Evolutionary conservation across 306 rosid species (phyloP).

Genomic region (Carpinus viminea): DNA sequence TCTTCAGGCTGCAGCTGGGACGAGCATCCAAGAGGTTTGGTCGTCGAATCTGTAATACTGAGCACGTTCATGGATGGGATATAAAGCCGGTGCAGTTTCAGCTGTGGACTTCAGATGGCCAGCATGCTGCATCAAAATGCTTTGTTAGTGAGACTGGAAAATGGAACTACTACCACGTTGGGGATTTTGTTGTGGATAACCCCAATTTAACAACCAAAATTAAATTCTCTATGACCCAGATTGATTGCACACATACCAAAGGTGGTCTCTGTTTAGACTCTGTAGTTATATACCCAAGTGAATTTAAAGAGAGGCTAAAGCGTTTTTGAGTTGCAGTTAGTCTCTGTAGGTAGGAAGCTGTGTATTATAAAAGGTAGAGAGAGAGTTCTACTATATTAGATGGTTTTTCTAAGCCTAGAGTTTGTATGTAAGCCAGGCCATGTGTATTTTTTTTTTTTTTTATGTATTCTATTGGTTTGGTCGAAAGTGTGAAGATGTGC

Average conservation of each 20-base stretch:
- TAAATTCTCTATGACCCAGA: constrained; percentile 91
- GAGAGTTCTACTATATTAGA: constrained; percentile 43
- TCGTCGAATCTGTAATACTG: constrained; percentile 65
- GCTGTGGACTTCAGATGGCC: constrained; percentile 87
- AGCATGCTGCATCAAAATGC: constrained; percentile 61
- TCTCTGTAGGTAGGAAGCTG: constrained; percentile 30
- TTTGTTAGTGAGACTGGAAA: constrained; percentile 66
- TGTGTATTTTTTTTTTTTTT: constrained; percentile 3
- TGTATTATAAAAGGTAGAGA: constrained; percentile 33
- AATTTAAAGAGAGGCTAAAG: constrained; percentile 50
- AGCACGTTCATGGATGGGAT: constrained; percentile 95
- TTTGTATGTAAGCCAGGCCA: constrained; percentile 23
- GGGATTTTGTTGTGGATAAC: constrained; percentile 70
- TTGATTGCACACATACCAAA: constrained; percentile 96
- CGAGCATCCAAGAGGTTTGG: constrained; percentile 70
- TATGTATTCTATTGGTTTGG: not conserved
- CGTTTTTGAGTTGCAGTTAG: constrained; percentile 49
- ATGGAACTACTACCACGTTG: constrained; percentile 78
- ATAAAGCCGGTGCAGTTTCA: constrained; percentile 78
- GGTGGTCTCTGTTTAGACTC: constrained; percentile 97
- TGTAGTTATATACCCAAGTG: constrained; percentile 64
- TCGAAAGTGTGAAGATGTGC: not conserved
- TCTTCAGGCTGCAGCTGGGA: constrained; percentile 76
- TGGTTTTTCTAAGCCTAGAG: constrained; percentile 36
- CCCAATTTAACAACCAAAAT: constrained; percentile 56